These are phyloP conservation scores for Albugo candida DNA, from an alignment of 352 stramenopile genomes.

Conservation along the genomic window DNA sequence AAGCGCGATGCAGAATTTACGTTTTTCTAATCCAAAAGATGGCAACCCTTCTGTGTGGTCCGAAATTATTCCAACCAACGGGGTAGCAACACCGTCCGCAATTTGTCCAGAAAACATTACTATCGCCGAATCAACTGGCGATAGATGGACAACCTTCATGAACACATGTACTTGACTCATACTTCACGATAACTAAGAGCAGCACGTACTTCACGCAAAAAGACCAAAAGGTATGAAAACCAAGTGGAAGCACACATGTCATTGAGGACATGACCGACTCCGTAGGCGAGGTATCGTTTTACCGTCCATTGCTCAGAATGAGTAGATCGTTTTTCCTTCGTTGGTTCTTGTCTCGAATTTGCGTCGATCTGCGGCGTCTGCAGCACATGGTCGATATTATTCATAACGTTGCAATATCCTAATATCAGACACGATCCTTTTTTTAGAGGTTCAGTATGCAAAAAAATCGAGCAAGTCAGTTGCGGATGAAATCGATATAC, in stretches of 20 bases:
- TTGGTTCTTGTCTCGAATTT: no score
- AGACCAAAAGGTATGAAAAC: constrained; percentile 78
- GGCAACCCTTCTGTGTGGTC: constrained; percentile 43
- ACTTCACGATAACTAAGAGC: not conserved
- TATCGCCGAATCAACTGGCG: constrained; percentile 53
- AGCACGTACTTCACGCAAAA: constrained; percentile 24
- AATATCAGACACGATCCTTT: no score
- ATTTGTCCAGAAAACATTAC: constrained; percentile 79
- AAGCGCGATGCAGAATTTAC: constrained; percentile 57
- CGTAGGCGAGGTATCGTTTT: constrained; percentile 42
- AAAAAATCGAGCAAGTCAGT: no score
- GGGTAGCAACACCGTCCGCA: constrained; percentile 56
- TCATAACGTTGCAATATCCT: no score
- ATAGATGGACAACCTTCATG: constrained; percentile 23
- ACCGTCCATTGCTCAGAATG: constrained; percentile 22
- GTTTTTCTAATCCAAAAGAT: constrained; percentile 35
- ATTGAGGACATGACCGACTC: constrained; percentile 70
- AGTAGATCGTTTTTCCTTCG: no score
- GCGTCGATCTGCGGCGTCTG: no score
- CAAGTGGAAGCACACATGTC: constrained; percentile 78
- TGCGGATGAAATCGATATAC: no score
- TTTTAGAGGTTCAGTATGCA: no score
- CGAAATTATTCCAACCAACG: constrained; percentile 55
- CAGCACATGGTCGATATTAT: no score
- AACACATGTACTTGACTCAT: not conserved